Evolutionary conservation across 2,329 filamentous ascomycete genomes (phyloP).

Genomic region (Herpotrichia juniperi): DNA sequence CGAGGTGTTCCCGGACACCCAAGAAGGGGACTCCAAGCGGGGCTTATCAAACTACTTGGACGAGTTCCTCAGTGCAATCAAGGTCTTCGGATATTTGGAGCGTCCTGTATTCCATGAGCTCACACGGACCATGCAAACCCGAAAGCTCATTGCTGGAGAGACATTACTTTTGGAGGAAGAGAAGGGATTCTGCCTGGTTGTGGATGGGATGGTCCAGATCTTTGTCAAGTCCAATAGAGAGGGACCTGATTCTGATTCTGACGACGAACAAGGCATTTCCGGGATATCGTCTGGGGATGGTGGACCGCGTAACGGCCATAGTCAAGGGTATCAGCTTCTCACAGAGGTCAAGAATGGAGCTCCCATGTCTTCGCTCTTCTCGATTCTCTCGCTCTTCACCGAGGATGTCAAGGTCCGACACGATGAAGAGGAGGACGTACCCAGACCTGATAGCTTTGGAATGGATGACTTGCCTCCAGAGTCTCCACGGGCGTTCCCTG

Average conservation of each 20-base stretch:
- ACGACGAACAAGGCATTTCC: conserved; percentile 54
- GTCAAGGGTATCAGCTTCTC: conserved; percentile 90
- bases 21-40: conserved; percentile 87
- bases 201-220: conserved; percentile 95
- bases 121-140: conserved; percentile 96
- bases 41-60: conserved; percentile 96
- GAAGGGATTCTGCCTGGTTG: conserved; percentile 96
- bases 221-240: conserved; percentile 85
- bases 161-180: conserved; percentile 95
- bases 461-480: conserved; percentile 38
- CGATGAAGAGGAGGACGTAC: conserved; percentile 67
- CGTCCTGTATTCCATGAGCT: conserved; percentile 97
- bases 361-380: conserved; percentile 98
- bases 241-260: conserved; percentile 50
- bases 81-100: conserved; percentile 97
- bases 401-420: conserved; percentile 85
- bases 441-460: conserved; percentile 36
- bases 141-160: conserved; percentile 94
- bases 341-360: conserved; percentile 98
- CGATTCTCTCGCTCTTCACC: conserved; percentile 94
- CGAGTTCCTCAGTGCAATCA: conserved; percentile 97
- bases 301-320: conserved; percentile 64
- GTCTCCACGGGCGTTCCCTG: conserved; percentile 32
- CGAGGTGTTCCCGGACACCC: conserved; percentile 91
- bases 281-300: conserved; percentile 59